Evolutionary conservation across 345 rosid genomes (phyloP).

Genomic region (Moringa oleifera): DNA sequence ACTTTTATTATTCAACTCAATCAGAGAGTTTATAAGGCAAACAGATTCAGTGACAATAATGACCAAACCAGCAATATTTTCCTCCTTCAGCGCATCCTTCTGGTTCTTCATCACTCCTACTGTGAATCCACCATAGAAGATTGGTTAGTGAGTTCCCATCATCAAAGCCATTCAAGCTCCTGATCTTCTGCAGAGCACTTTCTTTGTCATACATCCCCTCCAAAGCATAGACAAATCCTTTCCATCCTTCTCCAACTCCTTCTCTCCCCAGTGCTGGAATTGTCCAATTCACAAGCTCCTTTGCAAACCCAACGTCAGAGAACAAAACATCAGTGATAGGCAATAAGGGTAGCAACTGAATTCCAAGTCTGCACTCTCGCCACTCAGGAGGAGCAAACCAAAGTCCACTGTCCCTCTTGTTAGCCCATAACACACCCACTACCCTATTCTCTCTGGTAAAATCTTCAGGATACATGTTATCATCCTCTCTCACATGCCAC

Average conservation of each 20-base stretch:
- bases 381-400: slow-evolving; percentile 87
- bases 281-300: slow-evolving; percentile 80
- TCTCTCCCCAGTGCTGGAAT: slow-evolving; percentile 62
- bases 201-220: slow-evolving; percentile 65
- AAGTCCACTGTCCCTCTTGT: slow-evolving; percentile 82
- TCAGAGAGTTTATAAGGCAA: background rate
- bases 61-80: slow-evolving; percentile 63
- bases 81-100: slow-evolving; percentile 38
- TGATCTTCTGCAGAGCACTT: slow-evolving; percentile 57
- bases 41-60: slow-evolving; percentile 48
- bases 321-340: slow-evolving; percentile 70
- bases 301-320: slow-evolving; percentile 49
- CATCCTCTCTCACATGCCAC: slow-evolving; percentile 85
- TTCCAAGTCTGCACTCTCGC: slow-evolving; percentile 83
- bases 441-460: slow-evolving; percentile 74
- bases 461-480: slow-evolving; percentile 43
- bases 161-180: slow-evolving; percentile 46
- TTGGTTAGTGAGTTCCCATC: slow-evolving; percentile 80
- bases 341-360: slow-evolving; percentile 69
- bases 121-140: slow-evolving; percentile 91
- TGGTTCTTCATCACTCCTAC: slow-evolving; percentile 43
- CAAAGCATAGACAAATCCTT: slow-evolving; percentile 80
- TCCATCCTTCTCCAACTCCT: slow-evolving; percentile 88
- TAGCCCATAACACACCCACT: slow-evolving; percentile 85
- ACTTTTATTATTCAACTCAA: no score